Evolutionary conservation across 2,329 filamentous ascomycete species (phyloP).

Genomic region (Epichloe sibirici): DNA sequence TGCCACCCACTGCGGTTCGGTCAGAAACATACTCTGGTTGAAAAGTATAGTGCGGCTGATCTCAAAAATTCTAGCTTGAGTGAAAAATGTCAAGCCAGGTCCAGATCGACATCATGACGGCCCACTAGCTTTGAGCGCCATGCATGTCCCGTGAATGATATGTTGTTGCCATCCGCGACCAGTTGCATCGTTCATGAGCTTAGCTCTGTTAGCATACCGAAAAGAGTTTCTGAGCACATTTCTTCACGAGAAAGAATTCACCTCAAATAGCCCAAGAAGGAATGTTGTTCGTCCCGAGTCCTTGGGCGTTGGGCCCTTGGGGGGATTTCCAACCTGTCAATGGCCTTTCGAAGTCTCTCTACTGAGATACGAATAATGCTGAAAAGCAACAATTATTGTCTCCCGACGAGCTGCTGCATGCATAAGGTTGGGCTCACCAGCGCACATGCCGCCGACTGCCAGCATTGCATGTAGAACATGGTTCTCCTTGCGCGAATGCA

Average conservation of each 20-base stretch:
- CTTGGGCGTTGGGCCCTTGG: neutral
- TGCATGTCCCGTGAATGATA: constrained; percentile 5
- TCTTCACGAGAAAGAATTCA: constrained; percentile 5
- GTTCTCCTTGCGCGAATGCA: constrained; percentile 2
- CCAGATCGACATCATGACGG: constrained; percentile 1
- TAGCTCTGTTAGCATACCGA: neutral
- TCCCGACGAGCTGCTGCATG: constrained; percentile 1
- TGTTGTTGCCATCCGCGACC: constrained; percentile 6
- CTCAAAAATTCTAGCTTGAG: constrained; percentile 17
- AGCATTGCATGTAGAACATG: constrained; percentile 18
- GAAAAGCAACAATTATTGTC: constrained; percentile 8
- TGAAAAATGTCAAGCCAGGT: constrained; percentile 7
- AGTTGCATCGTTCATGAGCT: constrained; percentile 5
- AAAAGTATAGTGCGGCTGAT: constrained; percentile 20
- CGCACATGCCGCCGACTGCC: constrained; percentile 10
- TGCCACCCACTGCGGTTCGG: constrained; percentile 12
- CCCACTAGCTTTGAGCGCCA: constrained; percentile 3
- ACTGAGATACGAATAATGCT: constrained; percentile 17
- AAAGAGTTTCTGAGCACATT: too few relatives aligned
- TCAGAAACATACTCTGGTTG: constrained; percentile 13
- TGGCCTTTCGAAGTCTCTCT: constrained; percentile 10
- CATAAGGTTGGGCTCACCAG: neutral
- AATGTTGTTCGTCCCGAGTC: constrained; percentile 14
- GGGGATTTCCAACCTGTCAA: constrained; percentile 1
- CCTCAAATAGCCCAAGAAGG: constrained; percentile 23